phyloP scores from a whole-genome alignment of 2,329 filamentous ascomycete species.

The Torrubiellomyces zombiae region DNA sequence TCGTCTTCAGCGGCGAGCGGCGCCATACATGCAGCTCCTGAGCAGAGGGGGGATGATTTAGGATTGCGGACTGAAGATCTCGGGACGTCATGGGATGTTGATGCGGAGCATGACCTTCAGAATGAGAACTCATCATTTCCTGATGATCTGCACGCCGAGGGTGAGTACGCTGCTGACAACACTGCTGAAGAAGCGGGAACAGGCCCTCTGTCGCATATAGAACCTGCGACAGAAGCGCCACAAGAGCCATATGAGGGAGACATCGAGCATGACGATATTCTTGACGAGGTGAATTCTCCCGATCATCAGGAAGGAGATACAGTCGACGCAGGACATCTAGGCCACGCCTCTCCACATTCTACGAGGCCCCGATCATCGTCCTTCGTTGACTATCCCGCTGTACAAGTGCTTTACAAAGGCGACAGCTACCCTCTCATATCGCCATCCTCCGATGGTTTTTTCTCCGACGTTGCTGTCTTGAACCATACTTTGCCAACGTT shows the following conservation, averaged over 20 bases:
- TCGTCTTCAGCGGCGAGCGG: too few relatives aligned
- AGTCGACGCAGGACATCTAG: not conserved
- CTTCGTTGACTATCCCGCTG: conserved; percentile 15
- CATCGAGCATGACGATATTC: conserved; percentile 1
- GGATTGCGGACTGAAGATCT: too few relatives aligned
- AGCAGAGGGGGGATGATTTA: too few relatives aligned
- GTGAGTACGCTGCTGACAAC: not conserved
- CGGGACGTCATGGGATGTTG: too few relatives aligned
- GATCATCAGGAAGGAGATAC: conserved; percentile 1
- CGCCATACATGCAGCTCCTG: too few relatives aligned
- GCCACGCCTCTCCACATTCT: not conserved
- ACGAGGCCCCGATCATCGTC: conserved; percentile 4
- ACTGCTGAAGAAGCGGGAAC: not conserved
- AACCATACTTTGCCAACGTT: conserved; percentile 27
- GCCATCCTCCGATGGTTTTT: conserved; percentile 22
- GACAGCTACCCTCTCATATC: conserved; percentile 26
- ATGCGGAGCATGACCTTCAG: too few relatives aligned
- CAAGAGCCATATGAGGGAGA: conserved; percentile 1
- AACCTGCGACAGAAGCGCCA: conserved; percentile 1
- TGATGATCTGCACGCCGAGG: too few relatives aligned
- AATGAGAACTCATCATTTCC: too few relatives aligned
- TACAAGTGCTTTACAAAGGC: conserved; percentile 25
- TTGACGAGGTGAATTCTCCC: not conserved
- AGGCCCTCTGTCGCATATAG: not conserved
- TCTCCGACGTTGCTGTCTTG: conserved; percentile 23